Evolutionary conservation across 257 asterid species (phyloP), one percentile per base, ranked within the genome.

Genomic region (Solanum peruvianum): DNA sequence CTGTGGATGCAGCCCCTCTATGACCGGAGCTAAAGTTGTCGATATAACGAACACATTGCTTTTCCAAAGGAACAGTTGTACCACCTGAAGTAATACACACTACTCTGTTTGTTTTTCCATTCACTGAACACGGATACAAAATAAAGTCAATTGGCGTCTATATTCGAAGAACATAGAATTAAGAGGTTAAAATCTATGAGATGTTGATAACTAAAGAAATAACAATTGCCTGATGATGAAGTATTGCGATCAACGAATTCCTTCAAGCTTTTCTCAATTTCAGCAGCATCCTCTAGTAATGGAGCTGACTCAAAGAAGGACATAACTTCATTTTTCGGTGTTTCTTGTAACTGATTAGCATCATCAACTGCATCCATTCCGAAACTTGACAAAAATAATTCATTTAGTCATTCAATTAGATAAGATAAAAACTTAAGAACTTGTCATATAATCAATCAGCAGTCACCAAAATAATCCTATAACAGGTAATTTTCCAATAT

Each of bases 21-120:
- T 94, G 96, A 86, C 99, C 98, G 11, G 98, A 97, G 94, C 96
- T 92, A 91, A 97, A 97, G 89, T 97, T 97, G 92, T 97, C 98
- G 42, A 97, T 95, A 85, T 90, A 95, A 71, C 99, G 98, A 87
- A 97, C 99, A 90, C 96, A 93, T 27, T 93, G 92, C 82, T 89
- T 95, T 87, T 97, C 98, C 90, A 97, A 88, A 87, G 99, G 99
- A 89, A 95, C 98, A 18, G 98, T 94, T 86, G 99, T 97, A 77
- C 99, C 98, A 84, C 99, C 99, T 78, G 98, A 95, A 88, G 99
- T 94, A 87, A 97, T 94, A 75, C 98, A 95, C 25, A 94, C 99
- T 84, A 95, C 92, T 91, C 97, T 93, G n/a, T 82, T 71, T 87
- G 87, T 67, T 58, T 86, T 89, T 89, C 90, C 93, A 85, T 62